Conservation (phyloP, 169 alveolate genomes). For the Perkinsus chesapeaki region DNA sequence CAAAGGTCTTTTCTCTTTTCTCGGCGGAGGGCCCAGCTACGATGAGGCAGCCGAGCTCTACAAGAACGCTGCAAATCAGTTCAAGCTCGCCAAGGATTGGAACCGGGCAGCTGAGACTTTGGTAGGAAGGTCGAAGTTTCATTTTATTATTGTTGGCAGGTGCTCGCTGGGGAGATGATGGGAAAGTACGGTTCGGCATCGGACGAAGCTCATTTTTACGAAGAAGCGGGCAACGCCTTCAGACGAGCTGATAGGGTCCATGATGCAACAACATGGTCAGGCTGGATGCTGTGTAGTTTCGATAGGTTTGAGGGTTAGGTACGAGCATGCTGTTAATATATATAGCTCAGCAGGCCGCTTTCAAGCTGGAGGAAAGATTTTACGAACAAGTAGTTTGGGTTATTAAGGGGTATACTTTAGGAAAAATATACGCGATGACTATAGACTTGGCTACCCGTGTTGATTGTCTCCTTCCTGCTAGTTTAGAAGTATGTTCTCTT, state of each 20-base stretch:
- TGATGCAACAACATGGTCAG: background rate
- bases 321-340: background rate
- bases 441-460: no score
- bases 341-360: conserved; percentile 6
- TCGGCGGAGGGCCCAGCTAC: conserved; percentile 3
- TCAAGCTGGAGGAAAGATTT: background rate
- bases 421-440: no score
- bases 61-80: conserved; percentile 10
- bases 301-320: background rate
- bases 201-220: background rate
- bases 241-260: background rate
- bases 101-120: background rate
- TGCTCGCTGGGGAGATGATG: background rate
- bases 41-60: conserved; percentile 11
- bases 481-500: no score
- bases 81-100: conserved; percentile 8
- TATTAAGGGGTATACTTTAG: no score
- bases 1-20: background rate
- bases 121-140: background rate
- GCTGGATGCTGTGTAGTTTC: background rate
- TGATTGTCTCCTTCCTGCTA: no score
- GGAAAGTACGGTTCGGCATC: background rate
- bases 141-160: background rate
- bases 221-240: conserved; percentile 7
- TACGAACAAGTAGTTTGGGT: conserved; percentile 4